phyloP scores from a whole-genome alignment of 441 rosid genomes.

The Gossypium schwendimanii region DNA sequence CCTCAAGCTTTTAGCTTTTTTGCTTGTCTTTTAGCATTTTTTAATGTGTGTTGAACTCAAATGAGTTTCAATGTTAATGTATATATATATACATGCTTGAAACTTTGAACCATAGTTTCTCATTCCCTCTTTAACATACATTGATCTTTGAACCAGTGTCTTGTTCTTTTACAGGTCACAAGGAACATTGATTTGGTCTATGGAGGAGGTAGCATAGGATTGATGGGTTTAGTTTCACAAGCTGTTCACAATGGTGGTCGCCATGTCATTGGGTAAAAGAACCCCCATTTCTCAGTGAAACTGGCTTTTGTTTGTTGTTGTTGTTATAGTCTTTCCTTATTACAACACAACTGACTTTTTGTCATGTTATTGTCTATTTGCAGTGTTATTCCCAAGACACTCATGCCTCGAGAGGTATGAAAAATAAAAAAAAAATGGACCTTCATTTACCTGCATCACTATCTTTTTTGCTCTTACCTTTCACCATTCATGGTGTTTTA shows the following conservation, averaged over 20 bases:
- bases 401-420: slow-evolving; percentile 99
- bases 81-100: background rate
- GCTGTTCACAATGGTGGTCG: slow-evolving; percentile 95
- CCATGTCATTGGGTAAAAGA: slow-evolving; percentile 82
- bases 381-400: slow-evolving; percentile 99
- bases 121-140: background rate
- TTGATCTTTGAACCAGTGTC: too few relatives aligned
- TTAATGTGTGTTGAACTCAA: background rate
- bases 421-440: background rate
- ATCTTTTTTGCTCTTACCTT: background rate
- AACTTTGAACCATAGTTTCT: slow-evolving; percentile 1
- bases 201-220: slow-evolving; percentile 96
- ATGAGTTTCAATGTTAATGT: background rate
- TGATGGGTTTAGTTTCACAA: slow-evolving; percentile 90
- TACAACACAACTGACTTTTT: slow-evolving; percentile 30
- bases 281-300: slow-evolving; percentile 15
- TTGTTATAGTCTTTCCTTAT: slow-evolving; percentile 18
- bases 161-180: slow-evolving; percentile 47
- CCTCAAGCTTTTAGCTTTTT: background rate
- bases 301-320: slow-evolving; percentile 19
- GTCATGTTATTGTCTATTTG: slow-evolving; percentile 64
- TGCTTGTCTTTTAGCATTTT: background rate
- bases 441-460: background rate
- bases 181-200: slow-evolving; percentile 92
- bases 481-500: slow-evolving; percentile 16